phyloP scores from a whole-genome alignment of 345 rosid species.

The Hypericum perforatum region DNA sequence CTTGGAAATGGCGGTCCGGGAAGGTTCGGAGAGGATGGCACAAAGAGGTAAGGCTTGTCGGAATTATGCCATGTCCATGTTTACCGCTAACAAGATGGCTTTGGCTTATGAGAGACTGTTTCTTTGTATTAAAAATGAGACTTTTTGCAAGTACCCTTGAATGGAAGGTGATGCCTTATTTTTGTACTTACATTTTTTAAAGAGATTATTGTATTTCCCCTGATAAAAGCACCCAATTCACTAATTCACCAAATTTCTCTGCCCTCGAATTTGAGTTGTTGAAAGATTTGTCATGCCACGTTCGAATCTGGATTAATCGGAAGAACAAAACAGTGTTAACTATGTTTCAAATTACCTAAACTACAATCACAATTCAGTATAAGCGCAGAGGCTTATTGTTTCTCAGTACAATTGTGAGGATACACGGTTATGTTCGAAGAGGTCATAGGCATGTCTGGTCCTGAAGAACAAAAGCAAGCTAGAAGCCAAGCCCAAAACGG shows the following conservation, averaged over 20 bases:
- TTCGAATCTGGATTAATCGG: no score
- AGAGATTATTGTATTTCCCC: no score
- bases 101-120: constrained; percentile 82
- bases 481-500: constrained; percentile 34
- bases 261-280: no score
- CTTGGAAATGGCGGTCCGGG: constrained; percentile 41
- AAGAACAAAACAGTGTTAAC: no score
- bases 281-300: no score
- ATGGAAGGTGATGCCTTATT: no score
- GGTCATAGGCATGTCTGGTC: constrained; percentile 42
- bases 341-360: no score
- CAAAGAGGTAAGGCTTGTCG: constrained; percentile 61
- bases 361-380: no score
- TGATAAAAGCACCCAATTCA: no score
- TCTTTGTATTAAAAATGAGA: constrained; percentile 64
- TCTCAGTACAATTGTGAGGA: constrained; percentile 18
- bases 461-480: constrained; percentile 39
- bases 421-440: constrained; percentile 26
- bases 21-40: constrained; percentile 56
- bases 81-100: constrained; percentile 82
- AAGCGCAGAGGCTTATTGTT: not conserved
- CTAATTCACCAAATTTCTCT: no score
- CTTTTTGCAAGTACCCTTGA: constrained; percentile 51
- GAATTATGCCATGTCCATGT: constrained; percentile 68
- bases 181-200: no score